A percentile compares a stretch with the other conserved stretches of the same genome.
phyloP scores from a whole-genome alignment of 345 rosid genomes.

The Arabidopsis arenosa region DNA sequence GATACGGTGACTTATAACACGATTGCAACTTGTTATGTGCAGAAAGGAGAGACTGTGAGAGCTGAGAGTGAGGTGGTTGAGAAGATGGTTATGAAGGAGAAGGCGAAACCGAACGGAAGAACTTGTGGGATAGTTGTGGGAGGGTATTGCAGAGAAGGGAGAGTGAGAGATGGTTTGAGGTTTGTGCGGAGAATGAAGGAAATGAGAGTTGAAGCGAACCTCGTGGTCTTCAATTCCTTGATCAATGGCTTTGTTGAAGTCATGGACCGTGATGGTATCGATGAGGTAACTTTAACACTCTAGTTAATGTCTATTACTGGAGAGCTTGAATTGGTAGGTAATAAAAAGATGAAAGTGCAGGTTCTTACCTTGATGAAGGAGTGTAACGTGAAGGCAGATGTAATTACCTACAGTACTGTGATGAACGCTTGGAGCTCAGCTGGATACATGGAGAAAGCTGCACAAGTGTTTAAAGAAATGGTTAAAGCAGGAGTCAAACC shows the following conservation, averaged over 20 bases:
- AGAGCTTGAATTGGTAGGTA: constrained; percentile 22
- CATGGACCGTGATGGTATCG: constrained; percentile 68
- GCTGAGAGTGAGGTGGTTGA: constrained; percentile 57
- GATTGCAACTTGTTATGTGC: constrained; percentile 62
- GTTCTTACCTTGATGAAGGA: constrained; percentile 65
- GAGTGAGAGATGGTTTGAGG: constrained; percentile 59
- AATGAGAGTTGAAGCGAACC: constrained; percentile 55
- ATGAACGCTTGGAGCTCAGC: constrained; percentile 82
- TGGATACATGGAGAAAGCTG: constrained; percentile 67
- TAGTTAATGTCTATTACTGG: background rate
- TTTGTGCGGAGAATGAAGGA: constrained; percentile 59
- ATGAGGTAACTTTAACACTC: constrained; percentile 52
- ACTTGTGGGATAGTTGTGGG: constrained; percentile 63
- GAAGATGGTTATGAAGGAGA: constrained; percentile 50
- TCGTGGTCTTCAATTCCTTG: constrained; percentile 61
- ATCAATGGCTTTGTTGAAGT: constrained; percentile 65
- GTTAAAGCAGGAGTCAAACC: constrained; percentile 61
- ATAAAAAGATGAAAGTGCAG: constrained; percentile 45
- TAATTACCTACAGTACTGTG: constrained; percentile 66
- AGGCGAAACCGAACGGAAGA: constrained; percentile 58
- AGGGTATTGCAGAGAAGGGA: constrained; percentile 66
- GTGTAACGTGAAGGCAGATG: constrained; percentile 62
- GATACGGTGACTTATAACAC: constrained; percentile 70
- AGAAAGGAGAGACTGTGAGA: constrained; percentile 53
- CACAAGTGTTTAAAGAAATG: constrained; percentile 66